Percentiles rank a stretch among this genome's conserved stretches.
phyloP scores from a whole-genome alignment of 2,329 filamentous ascomycete genomes.

The Pleomassaria siparia region DNA sequence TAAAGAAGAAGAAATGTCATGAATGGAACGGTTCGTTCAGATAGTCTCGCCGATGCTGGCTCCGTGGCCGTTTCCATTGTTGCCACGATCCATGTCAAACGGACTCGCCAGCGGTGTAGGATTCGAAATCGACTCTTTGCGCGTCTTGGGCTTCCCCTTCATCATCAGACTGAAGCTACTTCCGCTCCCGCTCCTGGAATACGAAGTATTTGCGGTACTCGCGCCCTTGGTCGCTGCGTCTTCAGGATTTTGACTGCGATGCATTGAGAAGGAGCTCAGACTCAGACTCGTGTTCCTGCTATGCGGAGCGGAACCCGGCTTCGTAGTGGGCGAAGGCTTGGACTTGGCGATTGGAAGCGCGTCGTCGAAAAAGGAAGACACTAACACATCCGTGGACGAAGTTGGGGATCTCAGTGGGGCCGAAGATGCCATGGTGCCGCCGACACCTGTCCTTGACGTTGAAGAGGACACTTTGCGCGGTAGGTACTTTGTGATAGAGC shows the following conservation, averaged over 20 bases:
- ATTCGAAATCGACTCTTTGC: conserved; percentile 30
- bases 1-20: neutral
- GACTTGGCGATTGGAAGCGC: conserved; percentile 4
- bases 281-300: conserved; percentile 4
- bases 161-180: conserved; percentile 24
- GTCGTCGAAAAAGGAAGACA: conserved; percentile 6
- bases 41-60: conserved; percentile 11
- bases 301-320: conserved; percentile 2
- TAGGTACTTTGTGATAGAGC: conserved; percentile 26
- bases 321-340: conserved; percentile 1
- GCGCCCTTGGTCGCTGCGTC: neutral
- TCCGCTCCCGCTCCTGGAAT: conserved; percentile 26
- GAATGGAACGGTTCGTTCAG: neutral
- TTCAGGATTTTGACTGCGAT: neutral
- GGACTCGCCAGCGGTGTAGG: conserved; percentile 25
- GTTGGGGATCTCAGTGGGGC: conserved; percentile 25
- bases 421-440: conserved; percentile 34
- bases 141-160: conserved; percentile 25
- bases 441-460: conserved; percentile 24
- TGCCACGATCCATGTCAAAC: conserved; percentile 16
- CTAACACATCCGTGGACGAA: conserved; percentile 10
- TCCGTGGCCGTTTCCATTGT: neutral
- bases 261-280: neutral
- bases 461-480: conserved; percentile 11
- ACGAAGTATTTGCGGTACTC: conserved; percentile 6